Evolutionary conservation across 2,329 filamentous ascomycete genomes (phyloP), one percentile per base, ranked within the genome.

Genomic region (Parafenestella ontariensis): DNA sequence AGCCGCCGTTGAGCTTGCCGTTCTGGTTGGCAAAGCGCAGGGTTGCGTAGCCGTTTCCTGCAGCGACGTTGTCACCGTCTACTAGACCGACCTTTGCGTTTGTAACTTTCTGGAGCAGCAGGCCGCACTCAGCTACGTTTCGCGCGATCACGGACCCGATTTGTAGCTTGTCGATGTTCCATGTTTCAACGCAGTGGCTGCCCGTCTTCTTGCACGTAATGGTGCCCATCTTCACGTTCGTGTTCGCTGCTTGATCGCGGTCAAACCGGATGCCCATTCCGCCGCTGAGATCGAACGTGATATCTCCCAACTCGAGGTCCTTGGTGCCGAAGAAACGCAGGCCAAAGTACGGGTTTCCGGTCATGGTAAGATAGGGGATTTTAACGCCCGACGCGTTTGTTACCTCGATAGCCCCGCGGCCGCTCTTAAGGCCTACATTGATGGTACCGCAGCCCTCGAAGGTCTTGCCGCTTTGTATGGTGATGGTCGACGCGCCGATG

Each of bases 391-490:
- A 62, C 8, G 81, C 80, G 59, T 80, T 72, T 2, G 79, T 75
- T 0, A 79, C 78, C 69, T 86, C 83, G 44, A 86, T 85, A 41
- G 83, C 82, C 17, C 84, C 84, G 18, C 77, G 78, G 1, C 80
- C 82, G 31, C 65, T 61, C 4, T 70, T 76, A 50, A 66, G 69
- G 21, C 64, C 78, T 0, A 75, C 76, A 52, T 85, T 76, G 68
- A 86, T 83, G 40, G 83, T 85, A 37, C 84, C 83, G 65, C 84
- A 86, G 28, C 82, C 83, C 59, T 86, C 84, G 43, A 86, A 85
- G 37, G 76, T 85, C 69, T 84, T 84, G 51, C 83, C 83, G 63
- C 79, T 81, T 29, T 65, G 61, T 56, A 86, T 79, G 21, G 70
- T 78, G 65, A 85, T 81, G 31, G 81, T 84, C 61, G 65, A 78